Evolutionary conservation across 768 basidiomycete species (phyloP).

Genomic region (Sarcodon sp.): DNA sequence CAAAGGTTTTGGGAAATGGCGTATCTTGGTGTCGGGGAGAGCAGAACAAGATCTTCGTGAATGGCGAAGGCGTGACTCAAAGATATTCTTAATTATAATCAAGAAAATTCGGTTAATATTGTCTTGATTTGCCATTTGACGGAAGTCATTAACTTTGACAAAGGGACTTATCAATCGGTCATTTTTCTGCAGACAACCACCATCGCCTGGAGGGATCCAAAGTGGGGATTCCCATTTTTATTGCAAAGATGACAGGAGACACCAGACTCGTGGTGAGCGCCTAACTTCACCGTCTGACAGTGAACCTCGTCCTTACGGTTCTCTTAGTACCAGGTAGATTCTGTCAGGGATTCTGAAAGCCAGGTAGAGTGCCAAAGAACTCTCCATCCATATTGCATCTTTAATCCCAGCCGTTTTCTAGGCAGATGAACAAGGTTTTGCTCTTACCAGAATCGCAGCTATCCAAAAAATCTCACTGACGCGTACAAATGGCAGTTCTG

Average conservation of each 20-base stretch:
- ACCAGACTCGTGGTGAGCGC: constrained; percentile 11
- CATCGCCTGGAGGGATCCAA: constrained; percentile 33
- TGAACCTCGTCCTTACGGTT: background rate
- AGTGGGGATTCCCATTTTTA: constrained; percentile 42
- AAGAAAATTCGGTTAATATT: constrained; percentile 52
- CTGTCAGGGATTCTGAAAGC: constrained; percentile 11
- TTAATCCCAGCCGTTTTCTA: background rate
- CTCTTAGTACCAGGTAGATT: constrained; percentile 14
- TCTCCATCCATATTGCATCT: background rate
- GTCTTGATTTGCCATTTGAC: background rate
- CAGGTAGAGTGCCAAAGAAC: constrained; percentile 4
- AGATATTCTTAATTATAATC: constrained; percentile 35
- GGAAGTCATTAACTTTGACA: background rate
- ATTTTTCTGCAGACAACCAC: constrained; percentile 59
- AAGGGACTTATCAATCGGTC: constrained; percentile 58
- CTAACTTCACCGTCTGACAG: background rate
- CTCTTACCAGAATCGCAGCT: background rate
- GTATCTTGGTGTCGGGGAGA: constrained; percentile 37
- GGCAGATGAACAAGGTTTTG: background rate
- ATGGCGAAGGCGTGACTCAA: constrained; percentile 26
- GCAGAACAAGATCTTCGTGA: constrained; percentile 39
- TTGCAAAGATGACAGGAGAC: constrained; percentile 46
- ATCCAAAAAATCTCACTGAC: background rate
- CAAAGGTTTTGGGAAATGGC: constrained; percentile 50
- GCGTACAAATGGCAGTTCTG: constrained; percentile 19